A percentile compares a stretch with the other conserved stretches of the same genome.
Evolutionary conservation across 177 flowering plant genomes (phyloP).

Genomic region (Vitis hybrid): DNA sequence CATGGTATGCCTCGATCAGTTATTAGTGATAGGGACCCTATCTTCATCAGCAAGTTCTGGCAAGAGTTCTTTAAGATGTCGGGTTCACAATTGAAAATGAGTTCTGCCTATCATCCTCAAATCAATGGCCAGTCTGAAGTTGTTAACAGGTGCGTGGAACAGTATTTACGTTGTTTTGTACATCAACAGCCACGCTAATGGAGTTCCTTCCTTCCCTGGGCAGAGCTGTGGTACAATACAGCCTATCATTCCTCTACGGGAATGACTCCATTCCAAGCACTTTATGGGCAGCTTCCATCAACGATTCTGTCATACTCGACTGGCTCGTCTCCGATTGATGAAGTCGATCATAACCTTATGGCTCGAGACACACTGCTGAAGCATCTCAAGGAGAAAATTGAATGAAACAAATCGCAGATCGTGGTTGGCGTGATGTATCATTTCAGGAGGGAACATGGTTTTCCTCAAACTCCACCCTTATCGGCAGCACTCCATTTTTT

Average conservation of each 20-base stretch:
- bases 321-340: too few species aligned
- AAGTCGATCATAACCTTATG: too few species aligned
- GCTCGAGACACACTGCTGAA: too few species aligned
- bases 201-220: neutral
- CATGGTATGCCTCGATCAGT: neutral
- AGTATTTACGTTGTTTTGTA: neutral
- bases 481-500: too few species aligned
- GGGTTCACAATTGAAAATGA: neutral
- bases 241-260: neutral
- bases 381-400: too few species aligned
- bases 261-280: slow-evolving; percentile 13
- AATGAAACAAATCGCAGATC: too few species aligned
- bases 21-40: neutral
- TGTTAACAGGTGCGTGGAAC: neutral
- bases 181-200: neutral
- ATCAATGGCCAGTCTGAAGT: slow-evolving; percentile 4
- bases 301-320: neutral
- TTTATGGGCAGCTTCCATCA: slow-evolving; percentile 10
- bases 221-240: slow-evolving; percentile 17
- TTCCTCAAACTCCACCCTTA: too few species aligned
- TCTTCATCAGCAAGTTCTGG: neutral
- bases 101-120: slow-evolving; percentile 5
- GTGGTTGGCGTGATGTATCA: too few species aligned
- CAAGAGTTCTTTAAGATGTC: neutral
- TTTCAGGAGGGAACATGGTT: too few species aligned